Base-by-base conservation (phyloP, 2,329 filamentous ascomycete genomes). In the Albophoma yamanashiensis region DNA sequence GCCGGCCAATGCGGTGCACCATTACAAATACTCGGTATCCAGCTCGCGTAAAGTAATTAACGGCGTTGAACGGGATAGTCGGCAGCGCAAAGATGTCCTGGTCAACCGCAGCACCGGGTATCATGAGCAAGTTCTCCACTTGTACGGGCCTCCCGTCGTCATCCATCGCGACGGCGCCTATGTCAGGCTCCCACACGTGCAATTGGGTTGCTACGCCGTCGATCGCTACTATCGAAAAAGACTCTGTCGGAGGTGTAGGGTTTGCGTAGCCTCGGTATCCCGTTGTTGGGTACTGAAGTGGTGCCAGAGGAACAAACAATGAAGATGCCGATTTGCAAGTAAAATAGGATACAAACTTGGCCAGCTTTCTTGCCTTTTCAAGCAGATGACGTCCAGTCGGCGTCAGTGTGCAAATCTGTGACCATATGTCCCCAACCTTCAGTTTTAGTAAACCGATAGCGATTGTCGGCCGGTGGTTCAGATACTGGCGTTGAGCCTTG, bases 71-170 rank as follows among this genome's bases (percentile, higher is more conserved):
- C n/a, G 78, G 76, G 59, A 88, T 85, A 2, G 84, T 87, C 2
- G 84, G 84, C 36, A 86, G 74, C 0, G 84, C 79, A 63, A 77
- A 88, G 58, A 87, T 85, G 63, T 84, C 80, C 64, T 88, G 82
- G 67, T 87, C 82, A 1, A 88, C 84, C 1, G 82, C 76, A 0
- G 84, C 83, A 25, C 85, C 85, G 0, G 84, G 83, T 53, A 88
- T 76, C 76, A 88, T 79, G 62, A 88, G 78, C 7, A 88, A 71
- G 62, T 82, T 81, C 66, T 76, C 76, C 6, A 59, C 47, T 17
- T 58, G 55, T 11, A 62, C 59, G 3, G 63, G 55, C 2, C 9
- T 27, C 20, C 63, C 62, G 11, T 25, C 14, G 20, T 40, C 58
- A 40, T 62, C 63, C 11, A 75, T 69, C 22, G 73, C 68, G 27